A percentile compares a stretch with the other conserved stretches of the same genome.
Conservation (phyloP, 2,329 filamentous ascomycete genomes). For the Trichoderma harzianum region DNA sequence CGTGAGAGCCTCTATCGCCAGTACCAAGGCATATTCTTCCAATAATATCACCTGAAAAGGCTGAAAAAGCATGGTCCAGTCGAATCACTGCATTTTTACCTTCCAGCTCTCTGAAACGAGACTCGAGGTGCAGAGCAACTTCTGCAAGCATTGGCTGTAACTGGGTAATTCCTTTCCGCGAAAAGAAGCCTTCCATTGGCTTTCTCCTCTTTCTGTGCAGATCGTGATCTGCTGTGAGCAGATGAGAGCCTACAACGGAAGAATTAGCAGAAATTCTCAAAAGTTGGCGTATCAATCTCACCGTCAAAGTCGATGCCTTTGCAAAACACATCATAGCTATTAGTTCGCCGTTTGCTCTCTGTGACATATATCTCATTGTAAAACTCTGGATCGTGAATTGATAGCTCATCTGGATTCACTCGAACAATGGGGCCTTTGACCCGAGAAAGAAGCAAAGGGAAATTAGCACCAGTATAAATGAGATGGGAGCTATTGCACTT, state of each 20-base stretch:
- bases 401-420: constrained; percentile 33
- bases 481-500: not conserved
- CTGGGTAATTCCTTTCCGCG: not conserved
- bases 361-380: constrained; percentile 27
- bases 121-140: not conserved
- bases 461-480: not conserved
- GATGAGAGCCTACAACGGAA: not conserved
- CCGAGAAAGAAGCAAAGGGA: not conserved
- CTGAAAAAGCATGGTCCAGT: not conserved
- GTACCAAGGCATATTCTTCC: not conserved
- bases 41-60: not conserved
- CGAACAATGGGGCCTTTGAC: constrained; percentile 30
- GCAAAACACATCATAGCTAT: not conserved
- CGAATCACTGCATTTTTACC: not conserved
- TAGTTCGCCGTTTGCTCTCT: not conserved
- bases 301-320: not conserved
- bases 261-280: not conserved
- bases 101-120: not conserved
- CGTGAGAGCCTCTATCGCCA: not conserved
- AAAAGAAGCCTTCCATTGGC: not conserved
- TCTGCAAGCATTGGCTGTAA: not conserved
- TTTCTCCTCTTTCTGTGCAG: not conserved
- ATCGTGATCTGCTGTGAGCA: not conserved
- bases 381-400: constrained; percentile 28
- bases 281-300: accelerated